Conservation (phyloP, 2,329 filamentous ascomycete species). For the Curvularia sp. region DNA sequence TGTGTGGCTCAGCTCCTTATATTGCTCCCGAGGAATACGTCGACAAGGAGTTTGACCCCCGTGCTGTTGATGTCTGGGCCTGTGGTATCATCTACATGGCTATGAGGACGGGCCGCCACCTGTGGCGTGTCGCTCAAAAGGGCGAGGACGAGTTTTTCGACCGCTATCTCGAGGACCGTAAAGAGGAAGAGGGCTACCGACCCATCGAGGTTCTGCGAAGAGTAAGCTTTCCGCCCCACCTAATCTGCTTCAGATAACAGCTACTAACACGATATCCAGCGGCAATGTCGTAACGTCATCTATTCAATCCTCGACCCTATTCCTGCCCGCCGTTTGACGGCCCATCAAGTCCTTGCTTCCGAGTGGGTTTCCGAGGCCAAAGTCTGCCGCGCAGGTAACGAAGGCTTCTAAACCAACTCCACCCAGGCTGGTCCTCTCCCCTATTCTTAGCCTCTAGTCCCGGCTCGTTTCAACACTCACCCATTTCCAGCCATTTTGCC, state of each 20-base stretch:
- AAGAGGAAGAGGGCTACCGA: conserved; percentile 93
- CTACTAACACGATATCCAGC: conserved; percentile 61
- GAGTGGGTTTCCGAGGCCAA: conserved; percentile 99
- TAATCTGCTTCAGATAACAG: background rate
- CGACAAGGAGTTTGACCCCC: conserved; percentile 93
- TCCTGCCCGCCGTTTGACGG: conserved; percentile 87
- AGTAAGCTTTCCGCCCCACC: conserved; percentile 64
- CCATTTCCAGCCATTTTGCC: conserved; percentile 32
- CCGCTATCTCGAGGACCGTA: conserved; percentile 88
- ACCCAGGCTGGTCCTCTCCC: conserved; percentile 13
- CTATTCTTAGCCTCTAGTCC: conserved; percentile 17
- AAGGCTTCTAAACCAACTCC: conserved; percentile 72
- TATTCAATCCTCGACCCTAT: conserved; percentile 98
- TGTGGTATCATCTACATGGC: conserved; percentile 99
- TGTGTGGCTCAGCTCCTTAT: conserved; percentile 96
- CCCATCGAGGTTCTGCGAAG: conserved; percentile 95
- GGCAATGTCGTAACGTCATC: conserved; percentile 96
- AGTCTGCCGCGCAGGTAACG: conserved; percentile 93
- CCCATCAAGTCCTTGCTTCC: conserved; percentile 94
- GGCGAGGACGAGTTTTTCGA: conserved; percentile 98
- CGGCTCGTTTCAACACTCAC: conserved; percentile 15
- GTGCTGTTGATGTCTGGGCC: conserved; percentile 98
- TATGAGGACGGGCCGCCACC: conserved; percentile 93
- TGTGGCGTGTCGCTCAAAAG: conserved; percentile 96
- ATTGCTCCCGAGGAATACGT: conserved; percentile 97